A percentile compares a stretch with the other conserved stretches of the same genome.
These are phyloP conservation scores for Elaphomyces granulatus DNA, from an alignment of 495 filamentous ascomycete species.

Conservation along the genomic window DNA sequence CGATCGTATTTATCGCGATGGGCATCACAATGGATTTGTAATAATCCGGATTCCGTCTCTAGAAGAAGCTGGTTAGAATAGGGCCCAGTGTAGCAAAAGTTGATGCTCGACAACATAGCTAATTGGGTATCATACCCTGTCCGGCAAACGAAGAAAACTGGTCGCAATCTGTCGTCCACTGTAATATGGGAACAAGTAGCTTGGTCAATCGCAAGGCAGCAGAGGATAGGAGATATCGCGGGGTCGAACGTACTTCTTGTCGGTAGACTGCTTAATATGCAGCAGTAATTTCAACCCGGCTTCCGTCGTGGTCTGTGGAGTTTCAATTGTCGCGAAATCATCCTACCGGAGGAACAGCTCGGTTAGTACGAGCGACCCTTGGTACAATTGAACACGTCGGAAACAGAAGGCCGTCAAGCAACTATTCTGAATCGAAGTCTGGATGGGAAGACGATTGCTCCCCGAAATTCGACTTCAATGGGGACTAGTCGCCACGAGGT, in stretches of 20 bases:
- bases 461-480: neutral
- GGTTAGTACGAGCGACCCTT: neutral
- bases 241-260: constrained; percentile 49
- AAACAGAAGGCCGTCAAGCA: too few species aligned
- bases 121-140: constrained; percentile 22
- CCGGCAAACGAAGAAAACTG: constrained; percentile 55
- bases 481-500: too few species aligned
- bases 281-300: constrained; percentile 52
- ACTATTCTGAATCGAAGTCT: too few species aligned
- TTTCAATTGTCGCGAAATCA: constrained; percentile 24
- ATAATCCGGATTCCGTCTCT: constrained; percentile 51
- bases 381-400: too few species aligned
- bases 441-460: too few species aligned
- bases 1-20: constrained; percentile 60
- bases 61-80: too few species aligned
- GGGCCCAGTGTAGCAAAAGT: too few species aligned
- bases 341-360: constrained; percentile 5
- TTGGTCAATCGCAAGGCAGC: constrained; percentile 1
- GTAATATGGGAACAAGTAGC: neutral
- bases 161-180: constrained; percentile 45
- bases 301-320: constrained; percentile 45
- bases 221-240: neutral
- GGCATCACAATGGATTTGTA: constrained; percentile 58
- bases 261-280: constrained; percentile 47
- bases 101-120: too few species aligned